Conservation (phyloP, 495 filamentous ascomycete genomes). For the Neurospora pannonica region DNA sequence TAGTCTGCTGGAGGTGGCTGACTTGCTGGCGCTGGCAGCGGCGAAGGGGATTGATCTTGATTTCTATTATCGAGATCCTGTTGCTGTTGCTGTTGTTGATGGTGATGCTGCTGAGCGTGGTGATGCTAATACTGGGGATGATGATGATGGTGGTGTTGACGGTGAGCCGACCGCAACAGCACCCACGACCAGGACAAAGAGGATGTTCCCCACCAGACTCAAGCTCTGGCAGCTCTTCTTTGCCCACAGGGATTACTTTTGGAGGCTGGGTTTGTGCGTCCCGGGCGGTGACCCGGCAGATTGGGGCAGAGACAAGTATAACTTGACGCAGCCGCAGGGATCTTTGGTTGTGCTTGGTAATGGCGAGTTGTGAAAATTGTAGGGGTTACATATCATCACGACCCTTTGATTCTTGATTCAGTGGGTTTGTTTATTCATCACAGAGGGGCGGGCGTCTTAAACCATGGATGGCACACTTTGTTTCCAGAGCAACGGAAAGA, state of each 20-base stretch:
- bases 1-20: not conserved
- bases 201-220: constrained; percentile 49
- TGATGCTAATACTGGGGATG: not conserved
- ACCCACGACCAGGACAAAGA: not conserved
- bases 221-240: constrained; percentile 88
- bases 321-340: constrained; percentile 9
- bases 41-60: constrained; percentile 11
- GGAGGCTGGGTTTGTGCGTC: constrained; percentile 81
- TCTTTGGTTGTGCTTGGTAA: not conserved
- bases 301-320: constrained; percentile 46
- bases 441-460: not conserved
- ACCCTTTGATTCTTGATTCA: not conserved
- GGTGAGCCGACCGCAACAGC: not conserved
- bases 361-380: not conserved
- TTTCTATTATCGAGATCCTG: not conserved
- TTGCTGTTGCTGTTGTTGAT: not conserved
- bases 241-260: constrained; percentile 94
- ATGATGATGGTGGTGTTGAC: too few species aligned
- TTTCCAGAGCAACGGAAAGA: not conserved
- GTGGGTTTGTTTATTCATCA: not conserved
- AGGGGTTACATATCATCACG: not conserved
- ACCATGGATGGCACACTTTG: not conserved
- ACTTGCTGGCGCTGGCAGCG: constrained; percentile 6
- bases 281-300: constrained; percentile 70
- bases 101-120: not conserved